Evolutionary conservation across 495 filamentous ascomycete species (phyloP).

Genomic region (Trichoderma erinaceum): DNA sequence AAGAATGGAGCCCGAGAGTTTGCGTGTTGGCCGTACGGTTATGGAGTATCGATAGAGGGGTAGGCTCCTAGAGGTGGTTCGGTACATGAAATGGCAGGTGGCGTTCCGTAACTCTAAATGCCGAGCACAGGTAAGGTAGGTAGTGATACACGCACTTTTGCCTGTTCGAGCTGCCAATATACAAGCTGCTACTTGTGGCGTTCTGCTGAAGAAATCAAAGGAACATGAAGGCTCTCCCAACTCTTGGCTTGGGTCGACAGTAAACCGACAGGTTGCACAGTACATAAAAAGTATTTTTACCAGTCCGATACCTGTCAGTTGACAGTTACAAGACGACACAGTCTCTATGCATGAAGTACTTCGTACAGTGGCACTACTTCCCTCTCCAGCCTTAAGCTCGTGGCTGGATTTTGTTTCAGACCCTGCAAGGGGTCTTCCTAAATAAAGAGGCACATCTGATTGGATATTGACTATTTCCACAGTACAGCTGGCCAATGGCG

Average conservation of each 20-base stretch:
- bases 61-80: not conserved
- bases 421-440: not conserved
- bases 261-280: too few relatives aligned
- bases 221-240: too few relatives aligned
- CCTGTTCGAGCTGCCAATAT: not conserved
- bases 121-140: too few relatives aligned
- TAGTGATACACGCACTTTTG: not conserved
- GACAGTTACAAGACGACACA: not conserved
- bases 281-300: too few relatives aligned
- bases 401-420: not conserved
- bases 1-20: constrained; percentile 1
- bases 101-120: not conserved
- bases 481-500: not conserved
- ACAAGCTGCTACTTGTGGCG: too few relatives aligned
- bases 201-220: too few relatives aligned
- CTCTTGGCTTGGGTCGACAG: too few relatives aligned
- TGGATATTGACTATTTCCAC: not conserved
- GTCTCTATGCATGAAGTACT: not conserved
- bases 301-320: too few relatives aligned
- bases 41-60: not conserved
- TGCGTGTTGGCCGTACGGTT: not conserved
- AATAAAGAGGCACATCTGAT: not conserved
- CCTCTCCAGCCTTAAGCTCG: not conserved
- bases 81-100: not conserved
- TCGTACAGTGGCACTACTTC: not conserved